Base-by-base conservation (phyloP, 108 stramenopile species). In the Thalassiosira profunda region DNA sequence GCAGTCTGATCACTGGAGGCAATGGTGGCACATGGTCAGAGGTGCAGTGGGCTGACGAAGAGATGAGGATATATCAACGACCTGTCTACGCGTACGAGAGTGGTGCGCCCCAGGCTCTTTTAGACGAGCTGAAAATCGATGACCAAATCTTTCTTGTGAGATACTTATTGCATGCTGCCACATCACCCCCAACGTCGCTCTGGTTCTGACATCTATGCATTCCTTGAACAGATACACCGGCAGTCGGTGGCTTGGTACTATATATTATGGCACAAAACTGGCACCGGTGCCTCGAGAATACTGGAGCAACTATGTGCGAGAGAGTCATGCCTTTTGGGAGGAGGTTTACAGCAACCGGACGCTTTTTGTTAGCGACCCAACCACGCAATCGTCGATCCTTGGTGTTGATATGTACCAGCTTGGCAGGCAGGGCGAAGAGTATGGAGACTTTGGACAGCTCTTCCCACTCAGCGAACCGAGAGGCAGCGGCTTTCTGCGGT, bases 241-340 rank as follows among this genome's bases (percentile, higher is more conserved):
- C 5, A 47, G 55, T 23, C 15, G 67, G 0, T 68, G 67, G 67
- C 58, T 68, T 35, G 67, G 25, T 35, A 55, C 42, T 2, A 33
- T 17, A 8, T 62, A 40, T 28, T 30, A 29, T 44, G 63, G 21
- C 6, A 56, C n/a, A n/a, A n/a, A n/a, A n/a, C 17, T 7, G 26
- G 51, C 29, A 18, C 33, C 26, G 9, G 17, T 28, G 0, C 15
- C 18, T 31, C 5, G 5, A 31, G 51, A 31, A 0, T 28, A 20
- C 34, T 63, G 25, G 46, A 1, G 25, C 18, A 10, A 26, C 25
- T 48, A 63, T 21, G 2, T 63, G 4, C 23, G 29, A 11, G 60
- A 71, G 18, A 62, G 43, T 43, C 70, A 71, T 44, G 70, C 70
- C 5, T 71, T 71, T 31, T 71, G 70, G 70, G 42, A 61, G 34